Conservation (phyloP, 306 rosid species). For the Corylus heterophylla region DNA sequence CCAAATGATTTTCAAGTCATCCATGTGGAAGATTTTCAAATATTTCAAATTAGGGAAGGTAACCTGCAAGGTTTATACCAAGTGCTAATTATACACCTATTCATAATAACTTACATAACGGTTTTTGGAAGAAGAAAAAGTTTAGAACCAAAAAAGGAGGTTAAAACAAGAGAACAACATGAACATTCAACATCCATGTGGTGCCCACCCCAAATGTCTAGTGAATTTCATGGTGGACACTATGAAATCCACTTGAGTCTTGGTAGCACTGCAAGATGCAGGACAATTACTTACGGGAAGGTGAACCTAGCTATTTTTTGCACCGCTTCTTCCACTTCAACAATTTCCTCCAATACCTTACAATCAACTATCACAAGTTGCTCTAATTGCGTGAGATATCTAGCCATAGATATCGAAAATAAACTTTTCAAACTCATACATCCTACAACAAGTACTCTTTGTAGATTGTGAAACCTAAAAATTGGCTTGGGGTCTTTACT, state of each 20-base stretch:
- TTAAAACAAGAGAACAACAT: background rate
- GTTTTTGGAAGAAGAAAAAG: background rate
- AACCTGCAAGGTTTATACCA: background rate
- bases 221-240: too few species aligned
- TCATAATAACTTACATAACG: background rate
- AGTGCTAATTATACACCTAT: background rate
- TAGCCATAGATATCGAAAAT: conserved; percentile 17
- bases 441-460: background rate
- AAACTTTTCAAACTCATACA: conserved; percentile 14
- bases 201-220: too few species aligned
- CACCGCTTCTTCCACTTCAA: conserved; percentile 2
- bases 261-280: background rate
- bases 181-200: too few species aligned
- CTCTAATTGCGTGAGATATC: background rate
- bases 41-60: conserved; percentile 6
- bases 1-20: conserved; percentile 18
- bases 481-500: too few species aligned
- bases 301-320: background rate
- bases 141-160: background rate
- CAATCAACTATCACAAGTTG: background rate
- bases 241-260: background rate
- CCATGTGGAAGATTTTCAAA: background rate
- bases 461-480: conserved; percentile 15
- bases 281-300: background rate
- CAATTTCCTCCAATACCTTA: conserved; percentile 7